phyloP scores from a whole-genome alignment of 2,329 filamentous ascomycete species.

The Emergomyces pasteurianus region DNA sequence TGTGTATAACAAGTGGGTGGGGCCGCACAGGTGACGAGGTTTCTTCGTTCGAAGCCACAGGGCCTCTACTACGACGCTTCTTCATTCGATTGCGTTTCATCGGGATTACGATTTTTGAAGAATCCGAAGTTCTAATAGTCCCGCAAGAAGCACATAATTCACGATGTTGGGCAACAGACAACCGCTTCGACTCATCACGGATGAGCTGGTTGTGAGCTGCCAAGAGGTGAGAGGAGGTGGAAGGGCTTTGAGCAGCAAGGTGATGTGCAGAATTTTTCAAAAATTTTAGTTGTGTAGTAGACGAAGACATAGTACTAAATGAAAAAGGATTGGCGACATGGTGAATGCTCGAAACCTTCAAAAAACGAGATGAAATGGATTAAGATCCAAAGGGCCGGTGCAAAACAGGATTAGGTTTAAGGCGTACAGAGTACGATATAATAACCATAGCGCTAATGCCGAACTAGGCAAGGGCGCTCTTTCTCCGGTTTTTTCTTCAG shows the following conservation, averaged over 20 bases:
- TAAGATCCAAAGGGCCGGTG: no score
- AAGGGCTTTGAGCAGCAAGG: constrained; percentile 22
- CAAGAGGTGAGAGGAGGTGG: constrained; percentile 32
- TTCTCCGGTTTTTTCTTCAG: no score
- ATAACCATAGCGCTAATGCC: no score
- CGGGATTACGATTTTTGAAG: constrained; percentile 16
- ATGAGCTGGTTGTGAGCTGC: constrained; percentile 26
- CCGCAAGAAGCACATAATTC: constrained; percentile 31
- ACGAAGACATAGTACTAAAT: constrained; percentile 1
- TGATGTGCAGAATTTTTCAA: constrained; percentile 25
- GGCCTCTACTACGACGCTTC: not conserved
- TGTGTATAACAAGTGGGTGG: constrained; percentile 18
- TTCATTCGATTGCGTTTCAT: constrained; percentile 7
- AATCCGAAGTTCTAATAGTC: constrained; percentile 21
- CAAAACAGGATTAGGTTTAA: no score
- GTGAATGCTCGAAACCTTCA: no score
- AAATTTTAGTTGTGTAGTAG: constrained; percentile 19
- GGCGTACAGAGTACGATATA: no score
- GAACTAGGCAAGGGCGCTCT: no score
- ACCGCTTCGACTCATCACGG: constrained; percentile 21
- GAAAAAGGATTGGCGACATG: not conserved
- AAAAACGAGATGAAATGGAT: no score
- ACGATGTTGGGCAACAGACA: constrained; percentile 22
- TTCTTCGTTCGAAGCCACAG: not conserved
- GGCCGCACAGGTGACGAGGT: not conserved